Evolutionary conservation across 1,139 yeast genomes (phyloP).

Genomic region (Candida frijolesensis): DNA sequence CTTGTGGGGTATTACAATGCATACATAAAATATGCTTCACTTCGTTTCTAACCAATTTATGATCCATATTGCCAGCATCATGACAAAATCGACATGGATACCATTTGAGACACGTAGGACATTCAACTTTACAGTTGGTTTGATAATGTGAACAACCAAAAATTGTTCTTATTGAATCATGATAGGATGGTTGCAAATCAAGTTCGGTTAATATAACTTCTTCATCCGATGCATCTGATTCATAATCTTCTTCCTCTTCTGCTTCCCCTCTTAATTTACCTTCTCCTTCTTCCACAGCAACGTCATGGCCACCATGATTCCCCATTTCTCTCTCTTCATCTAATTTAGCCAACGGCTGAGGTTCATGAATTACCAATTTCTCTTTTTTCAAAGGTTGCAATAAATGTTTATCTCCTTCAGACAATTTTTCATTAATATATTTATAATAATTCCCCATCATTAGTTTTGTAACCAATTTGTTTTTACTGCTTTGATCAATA

Average conservation of each 20-base stretch:
- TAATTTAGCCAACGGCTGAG: slow-evolving; percentile 4
- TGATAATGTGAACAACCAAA: slow-evolving; percentile 86
- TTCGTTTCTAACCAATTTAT: slow-evolving; percentile 62
- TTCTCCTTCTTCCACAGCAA: slow-evolving; percentile 5
- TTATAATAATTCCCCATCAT: slow-evolving; percentile 76
- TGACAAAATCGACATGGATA: slow-evolving; percentile 85
- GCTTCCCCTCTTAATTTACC: slow-evolving; percentile 22
- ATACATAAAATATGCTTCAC: slow-evolving; percentile 78
- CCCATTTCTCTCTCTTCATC: slow-evolving; percentile 21
- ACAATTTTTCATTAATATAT: slow-evolving; percentile 38
- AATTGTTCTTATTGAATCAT: slow-evolving; percentile 35
- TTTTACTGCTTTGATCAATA: slow-evolving; percentile 56
- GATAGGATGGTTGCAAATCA: slow-evolving; percentile 56
- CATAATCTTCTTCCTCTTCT: slow-evolving; percentile 18
- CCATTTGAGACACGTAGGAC: slow-evolving; percentile 76
- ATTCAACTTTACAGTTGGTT: slow-evolving; percentile 81
- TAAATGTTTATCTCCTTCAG: slow-evolving; percentile 19
- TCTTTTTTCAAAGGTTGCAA: slow-evolving; percentile 21
- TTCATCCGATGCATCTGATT: slow-evolving; percentile 21
- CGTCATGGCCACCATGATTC: slow-evolving; percentile 8
- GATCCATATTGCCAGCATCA: slow-evolving; percentile 58
- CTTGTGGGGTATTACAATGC: slow-evolving; percentile 76
- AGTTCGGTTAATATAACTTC: slow-evolving; percentile 47
- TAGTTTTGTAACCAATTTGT: slow-evolving; percentile 65
- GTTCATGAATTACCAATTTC: slow-evolving; percentile 20